Conservation (phyloP, 257 asterid genomes). For the Linaria vulgaris region DNA sequence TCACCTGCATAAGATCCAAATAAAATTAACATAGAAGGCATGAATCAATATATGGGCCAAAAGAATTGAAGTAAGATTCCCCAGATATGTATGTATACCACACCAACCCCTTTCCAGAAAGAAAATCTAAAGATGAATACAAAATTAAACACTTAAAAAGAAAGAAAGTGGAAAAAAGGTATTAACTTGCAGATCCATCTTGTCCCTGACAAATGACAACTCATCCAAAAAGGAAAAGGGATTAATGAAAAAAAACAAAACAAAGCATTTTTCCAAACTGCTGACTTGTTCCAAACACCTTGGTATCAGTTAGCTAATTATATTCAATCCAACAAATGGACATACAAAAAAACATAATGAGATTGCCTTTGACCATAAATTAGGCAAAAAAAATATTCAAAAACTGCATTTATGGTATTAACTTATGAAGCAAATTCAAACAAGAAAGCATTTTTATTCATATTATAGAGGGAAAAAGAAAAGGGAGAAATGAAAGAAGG, state of each 20-base stretch:
- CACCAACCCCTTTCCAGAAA: slow-evolving; percentile 27
- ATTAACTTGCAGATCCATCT: slow-evolving; percentile 53
- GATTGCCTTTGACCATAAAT: background rate
- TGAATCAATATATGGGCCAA: slow-evolving; percentile 18
- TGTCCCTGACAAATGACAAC: slow-evolving; percentile 42
- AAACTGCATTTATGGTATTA: background rate
- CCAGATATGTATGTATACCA: slow-evolving; percentile 2
- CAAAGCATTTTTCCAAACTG: slow-evolving; percentile 32
- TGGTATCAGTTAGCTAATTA: slow-evolving; percentile 18
- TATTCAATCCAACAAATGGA: slow-evolving; percentile 24
- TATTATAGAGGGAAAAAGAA: background rate
- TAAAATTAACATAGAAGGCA: background rate
- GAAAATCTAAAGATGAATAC: slow-evolving; percentile 31
- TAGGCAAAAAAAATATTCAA: background rate
- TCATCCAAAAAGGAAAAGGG: slow-evolving; percentile 41
- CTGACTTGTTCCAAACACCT: slow-evolving; percentile 20
- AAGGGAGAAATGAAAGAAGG: background rate
- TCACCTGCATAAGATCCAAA: slow-evolving; percentile 28
- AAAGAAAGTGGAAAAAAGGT: slow-evolving; percentile 36
- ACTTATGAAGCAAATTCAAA: no score
- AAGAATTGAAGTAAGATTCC: slow-evolving; percentile 21
- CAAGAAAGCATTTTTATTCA: background rate
- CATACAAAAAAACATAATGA: background rate
- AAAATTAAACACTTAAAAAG: slow-evolving; percentile 25
- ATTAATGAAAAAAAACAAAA: slow-evolving; percentile 30